Percentiles rank a stretch among this genome's conserved stretches.
phyloP scores from a whole-genome alignment of 164 flowering plant genomes.

The Tinospora cordifolia region DNA sequence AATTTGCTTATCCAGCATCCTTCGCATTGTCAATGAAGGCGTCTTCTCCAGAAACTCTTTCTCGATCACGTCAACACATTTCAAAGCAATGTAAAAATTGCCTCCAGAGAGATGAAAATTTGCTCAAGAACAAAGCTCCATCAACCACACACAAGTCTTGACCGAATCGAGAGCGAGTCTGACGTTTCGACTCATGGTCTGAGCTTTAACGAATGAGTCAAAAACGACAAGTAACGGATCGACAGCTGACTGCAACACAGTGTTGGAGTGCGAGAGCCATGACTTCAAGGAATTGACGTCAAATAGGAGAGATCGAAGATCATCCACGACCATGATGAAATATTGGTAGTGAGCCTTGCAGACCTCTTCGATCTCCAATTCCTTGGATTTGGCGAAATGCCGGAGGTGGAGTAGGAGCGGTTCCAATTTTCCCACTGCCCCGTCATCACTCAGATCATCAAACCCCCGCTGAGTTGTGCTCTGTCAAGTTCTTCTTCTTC shows the following conservation, averaged over 20 bases:
- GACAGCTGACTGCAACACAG: conserved; percentile 61
- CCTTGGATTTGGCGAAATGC: conserved; percentile 64
- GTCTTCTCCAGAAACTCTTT: conserved; percentile 35
- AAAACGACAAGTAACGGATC: conserved; percentile 65
- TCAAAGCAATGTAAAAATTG: conserved; percentile 76
- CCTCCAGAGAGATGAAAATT: conserved; percentile 45
- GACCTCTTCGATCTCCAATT: conserved; percentile 89
- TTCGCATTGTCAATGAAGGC: conserved; percentile 59
- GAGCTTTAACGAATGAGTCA: conserved; percentile 59
- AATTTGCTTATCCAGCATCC: conserved; percentile 78
- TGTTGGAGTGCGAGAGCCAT: conserved; percentile 56
- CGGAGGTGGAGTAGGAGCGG: conserved; percentile 69
- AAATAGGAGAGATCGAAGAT: conserved; percentile 84
- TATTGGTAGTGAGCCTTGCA: conserved; percentile 86
- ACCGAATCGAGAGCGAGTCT: conserved; percentile 45
- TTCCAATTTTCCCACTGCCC: conserved; percentile 82
- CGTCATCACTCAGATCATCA: no score
- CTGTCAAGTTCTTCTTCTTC: no score
- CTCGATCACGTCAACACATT: conserved; percentile 66
- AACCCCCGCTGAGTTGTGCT: no score
- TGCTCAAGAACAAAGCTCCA: conserved; percentile 61
- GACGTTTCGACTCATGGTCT: conserved; percentile 46
- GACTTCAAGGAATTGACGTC: conserved; percentile 84
- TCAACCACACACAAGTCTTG: conserved; percentile 31
- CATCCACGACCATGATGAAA: conserved; percentile 86